These are phyloP conservation scores for Melampsora americana DNA, from an alignment of 1,284 basidiomycete species.

Conservation along the genomic window DNA sequence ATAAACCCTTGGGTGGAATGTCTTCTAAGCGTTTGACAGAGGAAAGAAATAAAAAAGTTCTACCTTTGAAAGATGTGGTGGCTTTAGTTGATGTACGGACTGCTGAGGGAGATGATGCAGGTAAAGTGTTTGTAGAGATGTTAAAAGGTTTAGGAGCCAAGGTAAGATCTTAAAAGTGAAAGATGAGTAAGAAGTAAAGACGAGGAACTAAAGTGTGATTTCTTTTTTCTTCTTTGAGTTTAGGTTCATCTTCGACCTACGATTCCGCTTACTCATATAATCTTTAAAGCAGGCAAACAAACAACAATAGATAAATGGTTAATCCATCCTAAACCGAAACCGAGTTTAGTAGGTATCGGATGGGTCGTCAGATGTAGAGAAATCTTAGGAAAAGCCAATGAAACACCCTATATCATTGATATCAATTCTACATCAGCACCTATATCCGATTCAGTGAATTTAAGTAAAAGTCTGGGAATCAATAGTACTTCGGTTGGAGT, in stretches of 20 bases:
- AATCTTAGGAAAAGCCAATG: conserved; percentile 6
- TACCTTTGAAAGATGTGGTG: conserved; percentile 66
- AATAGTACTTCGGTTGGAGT: neutral
- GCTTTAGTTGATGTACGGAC: conserved; percentile 87
- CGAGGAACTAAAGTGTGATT: conserved; percentile 30
- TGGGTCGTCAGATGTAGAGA: conserved; percentile 38
- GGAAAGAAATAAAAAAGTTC: neutral
- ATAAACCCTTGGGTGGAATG: neutral
- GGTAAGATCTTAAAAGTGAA: conserved; percentile 58
- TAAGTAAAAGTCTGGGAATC: neutral
- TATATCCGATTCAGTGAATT: neutral
- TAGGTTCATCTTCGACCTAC: conserved; percentile 59
- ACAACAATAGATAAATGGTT: conserved; percentile 59
- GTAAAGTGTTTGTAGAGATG: conserved; percentile 79
- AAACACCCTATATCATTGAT: conserved; percentile 21
- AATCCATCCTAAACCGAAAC: conserved; percentile 29
- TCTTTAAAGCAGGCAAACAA: conserved; percentile 79
- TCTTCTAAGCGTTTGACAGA: conserved; percentile 1
- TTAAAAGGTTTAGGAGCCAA: conserved; percentile 73
- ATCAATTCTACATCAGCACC: neutral
- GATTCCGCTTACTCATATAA: conserved; percentile 73
- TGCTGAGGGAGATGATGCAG: conserved; percentile 78
- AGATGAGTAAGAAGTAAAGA: neutral
- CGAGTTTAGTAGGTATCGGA: conserved; percentile 23
- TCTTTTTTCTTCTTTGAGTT: conserved; percentile 56